Evolutionary conservation across 192 early-diverging fungal genomes (phyloP).

Genomic region (Paraglomus occultum): DNA sequence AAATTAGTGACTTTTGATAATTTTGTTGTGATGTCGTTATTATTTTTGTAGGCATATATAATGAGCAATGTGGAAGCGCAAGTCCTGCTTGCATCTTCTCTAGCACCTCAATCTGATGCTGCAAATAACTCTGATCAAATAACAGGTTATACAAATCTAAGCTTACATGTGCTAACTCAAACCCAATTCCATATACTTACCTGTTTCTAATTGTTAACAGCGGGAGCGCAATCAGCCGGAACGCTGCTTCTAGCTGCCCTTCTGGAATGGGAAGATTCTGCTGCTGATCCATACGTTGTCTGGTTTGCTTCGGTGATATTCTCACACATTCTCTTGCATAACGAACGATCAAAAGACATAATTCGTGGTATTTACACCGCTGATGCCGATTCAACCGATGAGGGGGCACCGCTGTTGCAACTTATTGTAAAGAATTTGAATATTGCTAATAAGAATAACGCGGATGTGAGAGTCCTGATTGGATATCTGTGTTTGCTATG

Average conservation of each 20-base stretch:
- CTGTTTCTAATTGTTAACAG: slow-evolving; percentile 38
- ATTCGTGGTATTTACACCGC: slow-evolving; percentile 73
- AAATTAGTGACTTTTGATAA: no score
- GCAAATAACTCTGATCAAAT: slow-evolving; percentile 52
- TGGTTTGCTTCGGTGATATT: slow-evolving; percentile 91
- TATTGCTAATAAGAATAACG: slow-evolving; percentile 59
- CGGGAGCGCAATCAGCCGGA: slow-evolving; percentile 79
- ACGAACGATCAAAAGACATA: slow-evolving; percentile 73
- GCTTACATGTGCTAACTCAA: background rate
- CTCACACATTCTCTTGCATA: slow-evolving; percentile 73
- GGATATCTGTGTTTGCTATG: slow-evolving; percentile 79
- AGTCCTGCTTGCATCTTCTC: slow-evolving; percentile 79
- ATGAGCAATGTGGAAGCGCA: slow-evolving; percentile 87
- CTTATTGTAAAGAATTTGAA: slow-evolving; percentile 77
- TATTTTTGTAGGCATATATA: slow-evolving; percentile 54
- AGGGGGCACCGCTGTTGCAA: slow-evolving; percentile 85
- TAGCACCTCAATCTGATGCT: slow-evolving; percentile 76
- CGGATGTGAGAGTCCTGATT: slow-evolving; percentile 70
- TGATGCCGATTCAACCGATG: slow-evolving; percentile 59
- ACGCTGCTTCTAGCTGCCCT: slow-evolving; percentile 81
- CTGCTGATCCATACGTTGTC: slow-evolving; percentile 75
- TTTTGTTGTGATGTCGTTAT: no score
- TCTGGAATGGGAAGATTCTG: slow-evolving; percentile 69
- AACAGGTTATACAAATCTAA: slow-evolving; percentile 2
- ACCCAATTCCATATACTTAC: background rate